Conservation (phyloP, 371 early-diverging fungal species). For the Gilbertella persicaria region DNA sequence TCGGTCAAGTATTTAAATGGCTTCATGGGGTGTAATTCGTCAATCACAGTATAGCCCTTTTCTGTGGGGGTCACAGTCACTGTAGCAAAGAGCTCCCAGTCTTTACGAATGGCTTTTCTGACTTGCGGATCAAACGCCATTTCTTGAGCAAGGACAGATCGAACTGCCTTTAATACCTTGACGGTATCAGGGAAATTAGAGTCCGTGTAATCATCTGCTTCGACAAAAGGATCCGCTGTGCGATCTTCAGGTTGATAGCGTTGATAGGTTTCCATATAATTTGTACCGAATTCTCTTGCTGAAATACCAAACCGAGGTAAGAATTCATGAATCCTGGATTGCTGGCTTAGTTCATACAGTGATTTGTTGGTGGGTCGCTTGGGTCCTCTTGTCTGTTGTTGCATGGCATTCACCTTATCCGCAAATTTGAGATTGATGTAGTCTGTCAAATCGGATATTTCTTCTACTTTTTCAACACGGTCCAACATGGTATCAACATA, state of each 20-base stretch:
- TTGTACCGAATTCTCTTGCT: constrained; percentile 69
- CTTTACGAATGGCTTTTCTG: constrained; percentile 76
- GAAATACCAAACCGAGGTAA: constrained; percentile 62
- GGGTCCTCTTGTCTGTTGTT: constrained; percentile 47
- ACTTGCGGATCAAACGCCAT: constrained; percentile 85
- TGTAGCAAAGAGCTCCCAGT: constrained; percentile 69
- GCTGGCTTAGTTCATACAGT: constrained; percentile 33
- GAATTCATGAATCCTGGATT: constrained; percentile 58
- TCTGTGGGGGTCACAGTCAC: constrained; percentile 84
- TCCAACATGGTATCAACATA: constrained; percentile 51
- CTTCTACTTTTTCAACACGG: constrained; percentile 65
- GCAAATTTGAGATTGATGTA: constrained; percentile 74
- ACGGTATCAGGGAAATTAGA: constrained; percentile 56
- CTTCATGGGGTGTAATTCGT: constrained; percentile 77
- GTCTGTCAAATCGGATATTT: constrained; percentile 73
- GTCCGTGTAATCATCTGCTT: constrained; percentile 62
- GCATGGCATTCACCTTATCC: constrained; percentile 55
- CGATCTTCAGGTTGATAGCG: constrained; percentile 62
- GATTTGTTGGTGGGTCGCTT: constrained; percentile 47
- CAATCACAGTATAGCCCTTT: constrained; percentile 76
- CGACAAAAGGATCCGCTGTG: constrained; percentile 54
- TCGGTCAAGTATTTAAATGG: constrained; percentile 85
- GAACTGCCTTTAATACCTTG: constrained; percentile 69
- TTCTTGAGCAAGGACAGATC: constrained; percentile 72
- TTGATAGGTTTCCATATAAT: constrained; percentile 56